phyloP scores from a whole-genome alignment of 1,139 yeast genomes.

The Pneumocystis wakefieldiae region DNA sequence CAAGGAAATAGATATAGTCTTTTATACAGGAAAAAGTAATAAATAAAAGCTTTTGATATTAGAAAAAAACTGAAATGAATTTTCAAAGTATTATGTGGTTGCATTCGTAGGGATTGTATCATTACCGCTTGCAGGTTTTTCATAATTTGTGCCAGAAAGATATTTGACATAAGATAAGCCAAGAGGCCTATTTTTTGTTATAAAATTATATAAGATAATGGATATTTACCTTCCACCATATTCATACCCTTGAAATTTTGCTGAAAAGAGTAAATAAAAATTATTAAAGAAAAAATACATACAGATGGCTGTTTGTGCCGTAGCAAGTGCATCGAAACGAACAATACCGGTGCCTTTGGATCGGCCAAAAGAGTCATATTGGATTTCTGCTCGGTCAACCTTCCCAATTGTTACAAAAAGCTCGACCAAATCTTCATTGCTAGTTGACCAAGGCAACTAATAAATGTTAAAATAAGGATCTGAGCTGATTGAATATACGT shows the following conservation, averaged over 20 bases:
- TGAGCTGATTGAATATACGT: slow-evolving; percentile 21
- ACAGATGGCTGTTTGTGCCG: slow-evolving; percentile 60
- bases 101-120: background rate
- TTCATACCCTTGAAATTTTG: slow-evolving; percentile 48
- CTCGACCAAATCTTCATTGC: slow-evolving; percentile 69
- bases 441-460: slow-evolving; percentile 67
- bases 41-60: background rate
- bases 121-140: background rate
- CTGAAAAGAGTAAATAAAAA: background rate
- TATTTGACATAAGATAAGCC: slow-evolving; percentile 16
- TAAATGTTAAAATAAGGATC: background rate
- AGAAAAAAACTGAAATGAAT: background rate
- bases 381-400: slow-evolving; percentile 65
- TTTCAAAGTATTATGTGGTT: background rate
- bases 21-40: background rate
- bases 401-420: slow-evolving; percentile 75
- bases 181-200: slow-evolving; percentile 13
- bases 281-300: slow-evolving; percentile 22
- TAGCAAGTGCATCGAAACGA: slow-evolving; percentile 49
- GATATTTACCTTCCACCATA: slow-evolving; percentile 47
- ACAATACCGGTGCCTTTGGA: slow-evolving; percentile 79
- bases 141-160: slow-evolving; percentile 2
- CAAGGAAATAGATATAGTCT: background rate
- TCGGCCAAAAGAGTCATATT: slow-evolving; percentile 47
- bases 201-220: background rate